Percentiles rank a stretch among this genome's conserved stretches.
phyloP scores from a whole-genome alignment of 2,329 filamentous ascomycete genomes.

The Cercospora zeae-maydis region DNA sequence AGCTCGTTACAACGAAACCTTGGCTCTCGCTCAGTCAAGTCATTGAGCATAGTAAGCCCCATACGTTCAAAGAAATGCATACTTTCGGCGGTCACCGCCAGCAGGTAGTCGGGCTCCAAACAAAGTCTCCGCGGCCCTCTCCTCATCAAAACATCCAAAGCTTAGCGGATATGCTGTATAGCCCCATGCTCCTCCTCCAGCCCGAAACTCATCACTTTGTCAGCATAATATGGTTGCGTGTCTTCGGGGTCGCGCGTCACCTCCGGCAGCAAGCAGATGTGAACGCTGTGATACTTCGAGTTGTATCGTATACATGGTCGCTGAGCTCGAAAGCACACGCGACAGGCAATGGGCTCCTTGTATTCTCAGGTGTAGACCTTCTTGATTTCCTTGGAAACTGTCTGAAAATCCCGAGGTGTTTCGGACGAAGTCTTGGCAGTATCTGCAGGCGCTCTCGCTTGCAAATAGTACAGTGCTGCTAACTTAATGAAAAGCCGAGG shows the following conservation, averaged over 20 bases:
- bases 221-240: no score
- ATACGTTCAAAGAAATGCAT: no score
- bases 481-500: no score
- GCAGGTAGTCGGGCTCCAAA: no score
- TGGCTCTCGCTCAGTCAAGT: no score
- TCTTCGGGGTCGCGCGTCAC: background rate
- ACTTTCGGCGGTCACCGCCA: no score
- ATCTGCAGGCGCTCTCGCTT: background rate
- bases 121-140: no score
- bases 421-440: background rate
- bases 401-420: background rate
- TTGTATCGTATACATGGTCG: background rate
- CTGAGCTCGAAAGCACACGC: background rate
- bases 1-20: no score
- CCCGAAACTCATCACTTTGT: background rate
- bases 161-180: background rate
- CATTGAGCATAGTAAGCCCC: no score
- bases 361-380: background rate
- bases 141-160: background rate
- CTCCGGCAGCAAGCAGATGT: background rate
- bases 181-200: background rate
- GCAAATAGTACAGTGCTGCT: no score
- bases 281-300: background rate
- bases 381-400: background rate
- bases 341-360: background rate